These are phyloP conservation scores for Geotrichum ghanense DNA, from an alignment of 805 yeast genomes.

Conservation along the genomic window DNA sequence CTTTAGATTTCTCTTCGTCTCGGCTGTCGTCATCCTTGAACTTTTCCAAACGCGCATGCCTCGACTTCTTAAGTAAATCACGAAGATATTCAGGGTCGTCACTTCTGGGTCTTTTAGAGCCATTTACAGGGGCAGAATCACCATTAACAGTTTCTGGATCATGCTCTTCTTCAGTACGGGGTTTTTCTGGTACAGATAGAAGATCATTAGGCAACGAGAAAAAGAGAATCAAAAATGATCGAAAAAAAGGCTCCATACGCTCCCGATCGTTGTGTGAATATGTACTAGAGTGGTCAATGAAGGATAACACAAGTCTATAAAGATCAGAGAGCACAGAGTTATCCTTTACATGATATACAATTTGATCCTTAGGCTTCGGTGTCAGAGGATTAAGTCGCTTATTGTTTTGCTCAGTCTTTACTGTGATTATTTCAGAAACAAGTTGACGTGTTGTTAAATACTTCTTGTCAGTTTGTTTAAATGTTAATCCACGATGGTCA, in stretches of 20 bases:
- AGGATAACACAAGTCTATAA: conserved; percentile 51
- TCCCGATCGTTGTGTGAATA: conserved; percentile 77
- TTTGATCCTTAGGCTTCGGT: conserved; percentile 72
- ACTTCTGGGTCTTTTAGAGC: conserved; percentile 19
- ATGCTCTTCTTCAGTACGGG: conserved; percentile 11
- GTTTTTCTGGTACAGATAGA: conserved; percentile 3
- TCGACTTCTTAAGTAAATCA: conserved; percentile 36
- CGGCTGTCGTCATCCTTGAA: conserved; percentile 11
- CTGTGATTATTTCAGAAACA: conserved; percentile 83
- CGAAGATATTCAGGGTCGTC: conserved; percentile 36
- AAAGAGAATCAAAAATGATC: conserved; percentile 58
- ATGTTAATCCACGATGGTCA: conserved; percentile 91
- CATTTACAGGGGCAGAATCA: neutral
- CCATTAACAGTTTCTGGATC: conserved; percentile 8
- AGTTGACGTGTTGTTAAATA: conserved; percentile 79
- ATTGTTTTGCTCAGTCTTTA: conserved; percentile 74
- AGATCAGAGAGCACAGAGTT: conserved; percentile 63
- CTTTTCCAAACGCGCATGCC: conserved; percentile 8
- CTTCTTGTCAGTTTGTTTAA: conserved; percentile 94
- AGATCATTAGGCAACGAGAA: conserved; percentile 38
- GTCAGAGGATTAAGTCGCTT: conserved; percentile 78
- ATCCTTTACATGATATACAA: conserved; percentile 56
- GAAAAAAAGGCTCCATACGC: conserved; percentile 57
- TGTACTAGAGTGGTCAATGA: conserved; percentile 53
- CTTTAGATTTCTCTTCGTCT: conserved; percentile 5